Base-by-base conservation (phyloP, 176 grass and related monocot genomes). In the Puya raimondii region DNA sequence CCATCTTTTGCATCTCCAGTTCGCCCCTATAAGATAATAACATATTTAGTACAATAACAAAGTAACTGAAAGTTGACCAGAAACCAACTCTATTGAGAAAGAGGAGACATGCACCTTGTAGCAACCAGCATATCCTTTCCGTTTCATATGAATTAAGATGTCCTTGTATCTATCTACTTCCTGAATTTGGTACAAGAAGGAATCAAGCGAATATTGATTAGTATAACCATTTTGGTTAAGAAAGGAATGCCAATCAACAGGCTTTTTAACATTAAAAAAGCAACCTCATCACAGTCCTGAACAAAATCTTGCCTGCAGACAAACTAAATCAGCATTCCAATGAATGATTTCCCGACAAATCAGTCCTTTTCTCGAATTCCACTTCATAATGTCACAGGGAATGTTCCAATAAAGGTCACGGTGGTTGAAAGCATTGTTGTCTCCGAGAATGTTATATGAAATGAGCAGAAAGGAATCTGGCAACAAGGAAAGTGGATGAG, bases 401-500 rank as follows among this genome's bases (percentile, higher is more conserved):
- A 87, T 78, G 14, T 84, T 83, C 72, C 42, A 65, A 77, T 96
- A 96, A 67, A 96, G 88, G 65, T 89, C 76, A 6, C 72, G 71
- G 69, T 96, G 85, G 15, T 84, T 82, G 50, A 23, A 63, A 0
- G 78, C 86, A 72, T 96, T 88, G 75, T 80, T 47, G 80, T 89
- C 85, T 42, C 85, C 92, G 85, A 96, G 80, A 26, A 96, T 96
- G 73, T 96, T 91, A 73, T 96, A 91, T 42, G 92, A 89, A 80
- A 91, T 85, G 78, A 96, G 84, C 51, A 85, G 78, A 64, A 83
- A 88, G 9, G 72, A 42, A 71, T 91, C 92, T 96, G 72, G 10
- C 49, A 58, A 10, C 11, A 47, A 14, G 72, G n/a, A 65, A 27
- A 64, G 10, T 23, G 50, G 15, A 63, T 61, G 49, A 67, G 65